These are phyloP conservation scores for Linderina pennispora DNA, from an alignment of 192 early-diverging fungal species.

Conservation along the genomic window DNA sequence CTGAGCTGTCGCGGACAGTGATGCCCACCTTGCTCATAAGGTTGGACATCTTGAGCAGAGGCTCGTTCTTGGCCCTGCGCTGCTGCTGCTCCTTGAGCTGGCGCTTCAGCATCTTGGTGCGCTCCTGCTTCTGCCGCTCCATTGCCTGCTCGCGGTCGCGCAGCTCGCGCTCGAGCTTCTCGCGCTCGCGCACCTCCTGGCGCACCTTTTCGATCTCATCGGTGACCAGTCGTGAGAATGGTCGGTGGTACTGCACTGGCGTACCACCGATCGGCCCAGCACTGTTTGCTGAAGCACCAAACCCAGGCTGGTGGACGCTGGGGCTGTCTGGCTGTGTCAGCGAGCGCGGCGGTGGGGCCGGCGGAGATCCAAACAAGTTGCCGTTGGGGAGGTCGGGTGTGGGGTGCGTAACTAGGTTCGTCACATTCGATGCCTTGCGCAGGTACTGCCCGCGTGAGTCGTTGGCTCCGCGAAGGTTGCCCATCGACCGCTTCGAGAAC, in stretches of 20 bases:
- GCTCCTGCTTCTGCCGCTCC: constrained; percentile 46
- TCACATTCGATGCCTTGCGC: constrained; percentile 12
- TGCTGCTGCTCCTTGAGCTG: constrained; percentile 51
- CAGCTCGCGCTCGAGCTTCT: constrained; percentile 57
- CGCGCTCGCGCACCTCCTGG: constrained; percentile 62
- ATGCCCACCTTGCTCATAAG: constrained; percentile 46
- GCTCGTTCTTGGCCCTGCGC: constrained; percentile 49
- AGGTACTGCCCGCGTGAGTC: background rate
- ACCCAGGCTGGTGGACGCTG: constrained; percentile 1
- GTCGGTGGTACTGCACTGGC: constrained; percentile 9
- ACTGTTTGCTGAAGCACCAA: constrained; percentile 3
- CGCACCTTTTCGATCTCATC: constrained; percentile 60
- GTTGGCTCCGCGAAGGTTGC: constrained; percentile 21
- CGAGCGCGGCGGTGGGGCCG: constrained; percentile 36
- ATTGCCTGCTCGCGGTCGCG: constrained; percentile 47
- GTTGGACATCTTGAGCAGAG: constrained; percentile 48
- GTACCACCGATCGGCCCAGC: background rate
- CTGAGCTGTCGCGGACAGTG: constrained; percentile 22
- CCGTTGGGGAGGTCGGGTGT: constrained; percentile 5
- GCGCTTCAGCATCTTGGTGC: constrained; percentile 47
- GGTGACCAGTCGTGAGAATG: constrained; percentile 46
- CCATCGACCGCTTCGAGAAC: constrained; percentile 46
- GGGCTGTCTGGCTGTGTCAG: constrained; percentile 22
- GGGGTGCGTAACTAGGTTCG: constrained; percentile 1
- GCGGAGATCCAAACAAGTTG: constrained; percentile 36